phyloP scores from a whole-genome alignment of 192 early-diverging fungal genomes.

The Gryganskiella cystojenkinii region DNA sequence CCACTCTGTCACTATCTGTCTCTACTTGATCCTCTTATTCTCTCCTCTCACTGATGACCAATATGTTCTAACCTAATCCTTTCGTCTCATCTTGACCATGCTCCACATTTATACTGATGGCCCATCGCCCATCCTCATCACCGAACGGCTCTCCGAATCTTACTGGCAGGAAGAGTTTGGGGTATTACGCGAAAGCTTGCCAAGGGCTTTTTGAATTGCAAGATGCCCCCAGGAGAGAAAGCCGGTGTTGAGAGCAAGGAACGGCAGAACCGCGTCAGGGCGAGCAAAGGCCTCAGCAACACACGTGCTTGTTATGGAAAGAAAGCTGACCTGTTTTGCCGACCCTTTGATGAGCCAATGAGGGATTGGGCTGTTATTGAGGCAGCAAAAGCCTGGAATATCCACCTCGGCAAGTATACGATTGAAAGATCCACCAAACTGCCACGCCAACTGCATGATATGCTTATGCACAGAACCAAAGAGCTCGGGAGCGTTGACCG shows the following conservation, averaged over 20 bases:
- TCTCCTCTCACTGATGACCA: constrained; percentile 5
- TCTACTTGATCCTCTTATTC: too few relatives aligned
- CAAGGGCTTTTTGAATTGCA: constrained; percentile 1
- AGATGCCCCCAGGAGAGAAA: constrained; percentile 9
- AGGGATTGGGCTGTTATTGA: constrained; percentile 24
- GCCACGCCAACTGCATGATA: constrained; percentile 22
- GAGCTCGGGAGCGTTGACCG: constrained; percentile 3
- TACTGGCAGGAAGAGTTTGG: constrained; percentile 19
- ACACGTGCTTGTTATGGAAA: constrained; percentile 6
- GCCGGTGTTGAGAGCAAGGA: constrained; percentile 10
- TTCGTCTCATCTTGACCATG: constrained; percentile 7
- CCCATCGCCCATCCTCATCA: constrained; percentile 6
- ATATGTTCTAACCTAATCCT: background rate
- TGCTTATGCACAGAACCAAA: constrained; percentile 11
- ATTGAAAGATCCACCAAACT: constrained; percentile 16
- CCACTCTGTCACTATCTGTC: too few relatives aligned
- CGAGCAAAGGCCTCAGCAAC: background rate
- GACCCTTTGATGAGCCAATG: constrained; percentile 15
- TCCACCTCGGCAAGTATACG: constrained; percentile 3
- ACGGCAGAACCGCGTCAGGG: constrained; percentile 9
- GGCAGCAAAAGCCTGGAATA: constrained; percentile 15
- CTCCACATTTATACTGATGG: constrained; percentile 17
- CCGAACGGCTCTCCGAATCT: constrained; percentile 10
- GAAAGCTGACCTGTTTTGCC: constrained; percentile 21
- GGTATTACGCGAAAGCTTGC: constrained; percentile 5